phyloP scores from a whole-genome alignment of 2,329 filamentous ascomycete species.

The Colletotrichum navitas region DNA sequence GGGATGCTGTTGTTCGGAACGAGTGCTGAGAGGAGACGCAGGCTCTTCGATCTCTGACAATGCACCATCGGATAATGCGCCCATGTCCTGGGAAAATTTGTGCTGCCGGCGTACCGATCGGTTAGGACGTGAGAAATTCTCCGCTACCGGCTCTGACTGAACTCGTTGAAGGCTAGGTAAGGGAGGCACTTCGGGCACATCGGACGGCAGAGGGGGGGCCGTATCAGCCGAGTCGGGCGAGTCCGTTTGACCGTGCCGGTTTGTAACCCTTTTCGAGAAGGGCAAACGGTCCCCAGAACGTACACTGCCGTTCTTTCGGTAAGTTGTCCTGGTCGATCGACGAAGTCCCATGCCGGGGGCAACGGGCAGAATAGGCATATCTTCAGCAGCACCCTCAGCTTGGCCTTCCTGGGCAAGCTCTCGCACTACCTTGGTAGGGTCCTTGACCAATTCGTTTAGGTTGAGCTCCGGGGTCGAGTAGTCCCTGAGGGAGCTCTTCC shows the following conservation, averaged over 20 bases:
- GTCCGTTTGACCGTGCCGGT: constrained; percentile 69
- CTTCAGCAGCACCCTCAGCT: constrained; percentile 66
- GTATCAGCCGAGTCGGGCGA: constrained; percentile 54
- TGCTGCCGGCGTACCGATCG: constrained; percentile 62
- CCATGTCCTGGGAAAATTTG: constrained; percentile 62
- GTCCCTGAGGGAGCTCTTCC: constrained; percentile 74
- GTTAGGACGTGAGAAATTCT: constrained; percentile 74
- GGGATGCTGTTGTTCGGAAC: constrained; percentile 51
- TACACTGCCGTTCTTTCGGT: constrained; percentile 86
- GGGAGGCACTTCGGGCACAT: constrained; percentile 57
- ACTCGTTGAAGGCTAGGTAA: constrained; percentile 69
- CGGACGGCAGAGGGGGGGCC: constrained; percentile 52
- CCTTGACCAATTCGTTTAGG: constrained; percentile 85
- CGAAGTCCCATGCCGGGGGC: constrained; percentile 84
- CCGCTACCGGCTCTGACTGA: constrained; percentile 76
- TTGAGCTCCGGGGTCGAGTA: constrained; percentile 71
- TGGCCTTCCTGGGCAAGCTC: constrained; percentile 73
- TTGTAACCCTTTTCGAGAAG: constrained; percentile 78
- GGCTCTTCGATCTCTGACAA: constrained; percentile 51
- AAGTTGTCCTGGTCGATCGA: constrained; percentile 91
- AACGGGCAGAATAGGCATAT: constrained; percentile 88
- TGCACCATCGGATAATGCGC: constrained; percentile 59
- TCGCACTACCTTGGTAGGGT: constrained; percentile 79
- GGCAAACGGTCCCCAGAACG: constrained; percentile 81
- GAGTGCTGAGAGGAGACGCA: constrained; percentile 35